Percentiles rank a stretch among this genome's conserved stretches.
These are phyloP conservation scores for Cornus controversa DNA, from an alignment of 148 eudicot species.

Conservation along the genomic window DNA sequence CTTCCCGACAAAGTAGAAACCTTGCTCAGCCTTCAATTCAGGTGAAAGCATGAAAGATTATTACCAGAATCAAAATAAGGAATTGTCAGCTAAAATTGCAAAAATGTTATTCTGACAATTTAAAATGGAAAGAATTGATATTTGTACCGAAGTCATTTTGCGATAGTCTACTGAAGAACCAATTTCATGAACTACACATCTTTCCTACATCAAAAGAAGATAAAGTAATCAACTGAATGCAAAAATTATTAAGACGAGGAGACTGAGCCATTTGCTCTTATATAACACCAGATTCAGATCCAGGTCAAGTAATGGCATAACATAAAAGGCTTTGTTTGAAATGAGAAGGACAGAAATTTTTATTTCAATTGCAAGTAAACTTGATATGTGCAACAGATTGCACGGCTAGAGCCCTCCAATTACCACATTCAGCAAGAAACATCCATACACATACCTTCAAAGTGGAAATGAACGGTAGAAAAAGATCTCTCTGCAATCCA, in stretches of 20 bases:
- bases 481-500: constrained; percentile 91
- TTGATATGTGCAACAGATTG: neutral
- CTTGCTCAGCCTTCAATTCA: constrained; percentile 63
- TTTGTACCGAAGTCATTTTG: constrained; percentile 70
- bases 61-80: neutral
- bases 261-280: neutral
- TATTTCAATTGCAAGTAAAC: neutral
- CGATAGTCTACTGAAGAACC: constrained; percentile 87
- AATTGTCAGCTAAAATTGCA: neutral
- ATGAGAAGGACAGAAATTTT: neutral
- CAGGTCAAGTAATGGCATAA: no score
- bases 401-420: neutral
- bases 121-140: neutral
- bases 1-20: constrained; percentile 70
- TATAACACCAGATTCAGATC: neutral
- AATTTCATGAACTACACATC: constrained; percentile 73
- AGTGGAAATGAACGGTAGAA: constrained; percentile 78
- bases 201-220: constrained; percentile 56
- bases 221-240: neutral
- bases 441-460: constrained; percentile 51
- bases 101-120: neutral
- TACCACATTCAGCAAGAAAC: constrained; percentile 3
- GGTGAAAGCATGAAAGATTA: neutral
- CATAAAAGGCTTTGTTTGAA: neutral
- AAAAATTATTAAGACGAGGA: neutral